These are phyloP conservation scores for Erythrophleum fordii DNA, from an alignment of 306 rosid genomes.

Conservation along the genomic window DNA sequence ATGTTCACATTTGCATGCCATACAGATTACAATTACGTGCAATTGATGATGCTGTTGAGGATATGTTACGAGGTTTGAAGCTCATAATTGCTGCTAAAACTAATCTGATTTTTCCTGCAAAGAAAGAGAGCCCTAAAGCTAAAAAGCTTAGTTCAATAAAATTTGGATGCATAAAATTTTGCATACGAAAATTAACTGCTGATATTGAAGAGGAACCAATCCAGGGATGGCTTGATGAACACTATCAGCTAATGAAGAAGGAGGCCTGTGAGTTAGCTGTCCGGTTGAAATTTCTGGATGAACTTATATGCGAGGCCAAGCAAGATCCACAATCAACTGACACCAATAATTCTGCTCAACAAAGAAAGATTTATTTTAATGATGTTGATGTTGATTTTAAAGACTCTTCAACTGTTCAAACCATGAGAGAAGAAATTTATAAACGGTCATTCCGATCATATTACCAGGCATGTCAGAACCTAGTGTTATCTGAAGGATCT, in stretches of 20 bases:
- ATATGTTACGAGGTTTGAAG: conserved; percentile 87
- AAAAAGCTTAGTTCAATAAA: conserved; percentile 71
- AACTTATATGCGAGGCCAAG: conserved; percentile 58
- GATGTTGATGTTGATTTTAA: conserved; percentile 73
- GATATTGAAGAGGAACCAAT: conserved; percentile 97
- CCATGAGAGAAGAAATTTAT: conserved; percentile 76
- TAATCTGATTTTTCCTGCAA: conserved; percentile 73
- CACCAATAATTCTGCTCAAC: conserved; percentile 61
- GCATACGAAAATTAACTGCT: conserved; percentile 80
- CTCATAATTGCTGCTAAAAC: conserved; percentile 85
- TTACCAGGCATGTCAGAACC: conserved; percentile 82
- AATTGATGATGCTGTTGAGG: conserved; percentile 92
- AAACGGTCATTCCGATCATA: conserved; percentile 82
- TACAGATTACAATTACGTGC: conserved; percentile 95
- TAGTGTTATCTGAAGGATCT: conserved; percentile 79
- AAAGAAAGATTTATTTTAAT: conserved; percentile 55
- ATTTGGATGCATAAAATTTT: conserved; percentile 87
- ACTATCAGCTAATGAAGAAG: conserved; percentile 83
- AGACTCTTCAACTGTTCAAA: conserved; percentile 61
- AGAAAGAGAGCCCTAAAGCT: conserved; percentile 72
- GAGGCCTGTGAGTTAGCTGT: conserved; percentile 93
- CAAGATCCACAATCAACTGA: conserved; percentile 65
- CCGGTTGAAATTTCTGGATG: conserved; percentile 81
- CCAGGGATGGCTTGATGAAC: conserved; percentile 99
- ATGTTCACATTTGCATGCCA: conserved; percentile 92